These are phyloP conservation scores for Erigeron philadelphicus DNA, from an alignment of 140 eudicot species.

Conservation along the genomic window DNA sequence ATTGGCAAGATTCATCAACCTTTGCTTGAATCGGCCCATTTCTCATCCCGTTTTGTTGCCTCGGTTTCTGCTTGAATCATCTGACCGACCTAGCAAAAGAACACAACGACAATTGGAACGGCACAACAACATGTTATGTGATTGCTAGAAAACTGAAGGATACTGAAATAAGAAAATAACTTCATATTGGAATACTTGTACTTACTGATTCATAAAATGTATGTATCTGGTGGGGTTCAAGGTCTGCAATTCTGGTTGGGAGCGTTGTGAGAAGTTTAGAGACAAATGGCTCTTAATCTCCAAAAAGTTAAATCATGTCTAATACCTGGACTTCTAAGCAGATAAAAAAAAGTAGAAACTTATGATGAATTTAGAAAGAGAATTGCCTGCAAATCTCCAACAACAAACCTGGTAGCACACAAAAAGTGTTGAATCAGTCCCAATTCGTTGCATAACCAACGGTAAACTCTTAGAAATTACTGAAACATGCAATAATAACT, in stretches of 20 bases:
- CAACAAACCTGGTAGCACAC: slow-evolving; percentile 74
- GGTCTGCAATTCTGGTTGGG: slow-evolving; percentile 85
- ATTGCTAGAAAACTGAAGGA: neutral
- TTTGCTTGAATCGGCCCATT: too few relatives aligned
- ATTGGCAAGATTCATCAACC: slow-evolving; percentile 93
- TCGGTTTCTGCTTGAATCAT: slow-evolving; percentile 97
- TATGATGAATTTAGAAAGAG: too few relatives aligned
- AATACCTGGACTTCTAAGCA: neutral
- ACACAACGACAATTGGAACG: neutral
- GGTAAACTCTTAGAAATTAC: neutral
- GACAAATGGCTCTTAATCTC: slow-evolving; percentile 96
- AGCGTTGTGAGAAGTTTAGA: slow-evolving; percentile 92
- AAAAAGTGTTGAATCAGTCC: neutral
- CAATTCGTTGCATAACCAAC: neutral
- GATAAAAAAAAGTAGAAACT: neutral
- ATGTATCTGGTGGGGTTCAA: slow-evolving; percentile 95
- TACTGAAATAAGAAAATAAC: neutral
- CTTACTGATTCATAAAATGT: slow-evolving; percentile 93
- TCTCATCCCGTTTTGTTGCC: slow-evolving; percentile 76
- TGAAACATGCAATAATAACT: slow-evolving; percentile 67
- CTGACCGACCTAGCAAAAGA: slow-evolving; percentile 61
- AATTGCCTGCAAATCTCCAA: slow-evolving; percentile 91
- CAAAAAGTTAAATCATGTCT: slow-evolving; percentile 30
- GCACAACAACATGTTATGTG: neutral
- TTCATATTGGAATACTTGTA: neutral